Evolutionary conservation across 805 yeast genomes (phyloP), one percentile per base, ranked within the genome.

Genomic region (Monosporozyma yasuniensis): DNA sequence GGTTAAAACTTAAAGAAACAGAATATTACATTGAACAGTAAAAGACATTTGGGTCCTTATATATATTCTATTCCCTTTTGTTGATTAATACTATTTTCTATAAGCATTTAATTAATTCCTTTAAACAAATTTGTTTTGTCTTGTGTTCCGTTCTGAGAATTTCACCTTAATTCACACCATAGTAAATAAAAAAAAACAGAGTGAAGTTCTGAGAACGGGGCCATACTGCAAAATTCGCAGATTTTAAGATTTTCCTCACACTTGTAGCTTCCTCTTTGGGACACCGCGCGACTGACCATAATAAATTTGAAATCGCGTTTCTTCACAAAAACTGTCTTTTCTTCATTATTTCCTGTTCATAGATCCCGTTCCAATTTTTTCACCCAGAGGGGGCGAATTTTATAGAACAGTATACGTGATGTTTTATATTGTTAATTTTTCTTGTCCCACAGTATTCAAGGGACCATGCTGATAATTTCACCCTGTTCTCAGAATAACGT

Each of bases 211-310:
- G 35, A 14, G 28, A 21, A 30, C 32, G 25, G 38, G 28, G 19
- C 38, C n/a, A 23, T 44, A 7, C 46, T 21, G 37, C 7, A 16
- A n/a, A 34, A 14, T 44, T 44, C 46, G 46, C 25, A 23, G 23
- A n/a, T n/a, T n/a, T n/a, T n/a, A n/a, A n/a, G n/a, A n/a, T n/a
- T n/a, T n/a, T n/a, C n/a, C n/a, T n/a, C n/a, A n/a, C n/a, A n/a
- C n/a, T n/a, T n/a, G n/a, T n/a, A n/a, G n/a, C n/a, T 59, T 49
- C 64, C 61, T n/a, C 22, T 52, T 60, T 46, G 47, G 66, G 67
- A 46, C 54, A 53, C 47, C 44, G 43, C 28, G 45, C 59, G 57
- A 46, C 53, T 54, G 48, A 27, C 54, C 61, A 58, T 61, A 61
- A 53, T 61, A 49, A 59, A 54, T 47, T 35, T 49, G 51, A 48